Evolutionary conservation across 352 stramenopile species (phyloP).

Genomic region (Phytophthora chlamydospora): DNA sequence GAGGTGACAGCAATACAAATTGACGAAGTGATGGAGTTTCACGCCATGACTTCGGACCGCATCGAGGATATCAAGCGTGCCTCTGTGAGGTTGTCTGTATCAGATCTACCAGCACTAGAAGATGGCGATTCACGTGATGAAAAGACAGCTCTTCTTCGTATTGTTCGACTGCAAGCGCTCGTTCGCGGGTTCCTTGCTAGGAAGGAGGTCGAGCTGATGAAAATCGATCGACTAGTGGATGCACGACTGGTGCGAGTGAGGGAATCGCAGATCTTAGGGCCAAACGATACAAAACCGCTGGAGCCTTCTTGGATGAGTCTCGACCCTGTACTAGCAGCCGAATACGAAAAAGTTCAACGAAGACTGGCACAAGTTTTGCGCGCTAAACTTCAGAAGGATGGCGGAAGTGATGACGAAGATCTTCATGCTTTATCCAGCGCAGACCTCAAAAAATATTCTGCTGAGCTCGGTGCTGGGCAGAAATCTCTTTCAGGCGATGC

Average conservation of each 20-base stretch:
- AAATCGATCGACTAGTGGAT: constrained; percentile 63
- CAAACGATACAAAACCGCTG: constrained; percentile 1
- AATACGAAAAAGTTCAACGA: constrained; percentile 29
- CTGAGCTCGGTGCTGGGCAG: constrained; percentile 28
- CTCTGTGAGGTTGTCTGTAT: constrained; percentile 32
- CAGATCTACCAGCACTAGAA: constrained; percentile 4
- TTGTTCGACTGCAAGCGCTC: constrained; percentile 52
- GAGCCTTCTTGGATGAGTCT: constrained; percentile 32
- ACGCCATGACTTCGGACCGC: constrained; percentile 35
- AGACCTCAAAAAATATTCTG: constrained; percentile 37
- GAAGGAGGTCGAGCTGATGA: constrained; percentile 42
- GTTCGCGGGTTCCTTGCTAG: constrained; percentile 55
- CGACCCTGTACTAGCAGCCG: constrained; percentile 13
- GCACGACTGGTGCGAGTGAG: constrained; percentile 43
- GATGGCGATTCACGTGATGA: background rate
- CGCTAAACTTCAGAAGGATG: constrained; percentile 20
- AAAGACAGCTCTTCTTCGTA: constrained; percentile 12
- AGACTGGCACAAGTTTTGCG: constrained; percentile 26
- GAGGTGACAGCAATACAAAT: constrained; percentile 33
- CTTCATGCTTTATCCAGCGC: constrained; percentile 17
- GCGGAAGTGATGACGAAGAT: constrained; percentile 6
- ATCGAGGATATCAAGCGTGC: constrained; percentile 41
- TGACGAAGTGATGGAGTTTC: constrained; percentile 40
- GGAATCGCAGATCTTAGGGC: background rate
- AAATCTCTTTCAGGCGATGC: constrained; percentile 32